These are phyloP conservation scores for Kluyveromyces nonfermentans DNA, from an alignment of 805 yeast species.

Conservation along the genomic window DNA sequence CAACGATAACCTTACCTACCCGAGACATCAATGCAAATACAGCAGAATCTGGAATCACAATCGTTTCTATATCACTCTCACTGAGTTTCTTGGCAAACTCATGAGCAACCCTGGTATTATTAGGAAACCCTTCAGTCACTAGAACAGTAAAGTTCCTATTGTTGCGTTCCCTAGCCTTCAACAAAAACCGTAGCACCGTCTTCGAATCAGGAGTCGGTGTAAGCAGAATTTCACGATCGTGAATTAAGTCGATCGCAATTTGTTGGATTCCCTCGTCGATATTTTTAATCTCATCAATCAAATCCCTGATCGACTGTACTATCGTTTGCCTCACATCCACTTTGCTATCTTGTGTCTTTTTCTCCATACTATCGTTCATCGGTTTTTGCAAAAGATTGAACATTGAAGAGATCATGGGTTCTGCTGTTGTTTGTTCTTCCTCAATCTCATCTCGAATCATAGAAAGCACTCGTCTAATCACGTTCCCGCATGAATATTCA, in stretches of 20 bases:
- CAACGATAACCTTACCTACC: conserved; percentile 91
- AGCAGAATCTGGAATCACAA: conserved; percentile 86
- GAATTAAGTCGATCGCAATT: conserved; percentile 88
- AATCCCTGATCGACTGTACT: conserved; percentile 85
- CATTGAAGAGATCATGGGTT: conserved; percentile 72
- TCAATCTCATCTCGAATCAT: conserved; percentile 79
- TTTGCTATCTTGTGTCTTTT: conserved; percentile 21
- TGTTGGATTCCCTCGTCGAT: conserved; percentile 86
- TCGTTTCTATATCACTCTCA: conserved; percentile 79
- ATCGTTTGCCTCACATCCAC: conserved; percentile 73
- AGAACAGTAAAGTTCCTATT: conserved; percentile 88
- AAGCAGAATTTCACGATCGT: conserved; percentile 71
- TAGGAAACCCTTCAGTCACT: conserved; percentile 89
- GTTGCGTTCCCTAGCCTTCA: conserved; percentile 61
- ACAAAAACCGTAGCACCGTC: conserved; percentile 78
- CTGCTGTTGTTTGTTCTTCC: conserved; percentile 31
- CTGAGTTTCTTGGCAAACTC: conserved; percentile 70
- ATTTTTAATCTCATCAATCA: conserved; percentile 83
- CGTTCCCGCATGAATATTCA: conserved; percentile 82
- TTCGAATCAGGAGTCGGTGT: conserved; percentile 94
- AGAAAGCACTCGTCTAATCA: conserved; percentile 81
- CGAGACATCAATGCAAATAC: conserved; percentile 94
- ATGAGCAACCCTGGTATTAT: conserved; percentile 70
- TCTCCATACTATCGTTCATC: conserved; percentile 13
- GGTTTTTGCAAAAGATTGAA: conserved; percentile 67